These are phyloP conservation scores for Ascobolus immersus DNA, from an alignment of 495 filamentous ascomycete genomes.

Conservation along the genomic window DNA sequence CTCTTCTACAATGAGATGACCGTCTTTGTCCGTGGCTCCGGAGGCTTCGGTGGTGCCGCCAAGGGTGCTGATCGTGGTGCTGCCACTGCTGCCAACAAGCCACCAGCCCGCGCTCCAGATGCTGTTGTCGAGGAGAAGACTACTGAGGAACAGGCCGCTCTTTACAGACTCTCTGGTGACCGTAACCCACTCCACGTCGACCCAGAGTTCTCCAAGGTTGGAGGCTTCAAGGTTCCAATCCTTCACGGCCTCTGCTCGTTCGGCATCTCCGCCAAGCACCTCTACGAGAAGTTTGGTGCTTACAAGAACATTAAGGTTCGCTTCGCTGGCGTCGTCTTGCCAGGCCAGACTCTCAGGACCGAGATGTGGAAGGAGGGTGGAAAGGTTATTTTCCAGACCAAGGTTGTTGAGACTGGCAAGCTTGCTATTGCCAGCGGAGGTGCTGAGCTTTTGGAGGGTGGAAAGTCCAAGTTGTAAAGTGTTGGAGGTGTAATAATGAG, in stretches of 20 bases:
- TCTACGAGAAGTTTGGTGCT: slow-evolving; percentile 56
- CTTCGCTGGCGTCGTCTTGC: slow-evolving; percentile 77
- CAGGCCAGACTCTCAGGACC: slow-evolving; percentile 78
- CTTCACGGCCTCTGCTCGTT: slow-evolving; percentile 92
- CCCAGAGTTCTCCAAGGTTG: slow-evolving; percentile 77
- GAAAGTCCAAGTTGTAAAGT: no score
- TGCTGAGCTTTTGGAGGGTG: slow-evolving; percentile 51
- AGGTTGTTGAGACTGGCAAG: slow-evolving; percentile 91
- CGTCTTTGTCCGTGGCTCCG: slow-evolving; percentile 74
- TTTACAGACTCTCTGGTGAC: slow-evolving; percentile 89
- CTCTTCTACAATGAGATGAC: slow-evolving; percentile 92
- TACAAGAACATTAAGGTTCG: slow-evolving; percentile 91
- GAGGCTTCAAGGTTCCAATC: slow-evolving; percentile 87
- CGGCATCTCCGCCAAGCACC: slow-evolving; percentile 70
- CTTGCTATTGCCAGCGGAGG: slow-evolving; percentile 68
- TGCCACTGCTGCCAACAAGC: slow-evolving; percentile 49
- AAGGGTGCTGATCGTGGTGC: slow-evolving; percentile 57
- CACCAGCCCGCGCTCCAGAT: slow-evolving; percentile 54
- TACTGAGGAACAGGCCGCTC: slow-evolving; percentile 71
- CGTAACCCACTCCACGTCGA: slow-evolving; percentile 89
- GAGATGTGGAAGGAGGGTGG: slow-evolving; percentile 98
- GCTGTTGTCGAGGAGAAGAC: slow-evolving; percentile 70
- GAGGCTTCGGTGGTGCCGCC: slow-evolving; percentile 69
- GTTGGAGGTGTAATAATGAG: no score
- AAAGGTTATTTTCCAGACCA: slow-evolving; percentile 74